phyloP scores from a whole-genome alignment of 1,284 basidiomycete genomes.

The Ceratobasidium sp. region DNA sequence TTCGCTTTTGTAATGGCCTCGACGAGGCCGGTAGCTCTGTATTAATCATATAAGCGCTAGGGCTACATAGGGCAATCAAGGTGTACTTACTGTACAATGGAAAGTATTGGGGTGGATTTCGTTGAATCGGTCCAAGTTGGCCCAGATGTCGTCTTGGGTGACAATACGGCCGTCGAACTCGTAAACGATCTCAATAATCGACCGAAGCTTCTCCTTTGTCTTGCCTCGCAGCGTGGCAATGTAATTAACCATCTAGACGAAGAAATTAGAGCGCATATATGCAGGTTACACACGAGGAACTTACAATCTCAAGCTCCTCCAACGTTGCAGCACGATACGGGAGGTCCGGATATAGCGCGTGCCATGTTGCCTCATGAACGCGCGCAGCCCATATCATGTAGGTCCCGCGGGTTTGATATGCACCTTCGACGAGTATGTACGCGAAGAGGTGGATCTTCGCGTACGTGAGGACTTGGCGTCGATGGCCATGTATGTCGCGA shows the following conservation, averaged over 20 bases:
- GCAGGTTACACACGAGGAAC: neutral
- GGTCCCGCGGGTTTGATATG: neutral
- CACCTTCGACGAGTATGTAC: neutral
- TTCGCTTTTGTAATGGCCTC: constrained; percentile 1
- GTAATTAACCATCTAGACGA: constrained; percentile 12
- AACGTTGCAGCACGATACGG: no score
- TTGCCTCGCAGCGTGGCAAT: no score
- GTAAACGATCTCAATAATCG: neutral
- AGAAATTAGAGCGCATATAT: neutral
- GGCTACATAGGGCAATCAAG: no score
- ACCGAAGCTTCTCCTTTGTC: neutral
- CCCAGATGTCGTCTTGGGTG: neutral
- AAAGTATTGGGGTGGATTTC: constrained; percentile 6
- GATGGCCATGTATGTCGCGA: neutral
- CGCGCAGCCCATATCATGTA: no score
- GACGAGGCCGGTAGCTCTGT: neutral
- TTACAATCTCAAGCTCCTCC: constrained; percentile 4
- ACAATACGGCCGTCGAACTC: neutral
- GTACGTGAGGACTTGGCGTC: neutral
- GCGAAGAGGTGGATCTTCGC: constrained; percentile 18
- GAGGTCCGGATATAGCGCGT: no score
- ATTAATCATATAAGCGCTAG: neutral
- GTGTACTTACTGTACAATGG: constrained; percentile 12
- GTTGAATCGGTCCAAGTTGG: constrained; percentile 7
- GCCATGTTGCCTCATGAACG: no score